These are phyloP conservation scores for Cyberlindnera suaveolens DNA, from an alignment of 805 yeast genomes.

Conservation along the genomic window DNA sequence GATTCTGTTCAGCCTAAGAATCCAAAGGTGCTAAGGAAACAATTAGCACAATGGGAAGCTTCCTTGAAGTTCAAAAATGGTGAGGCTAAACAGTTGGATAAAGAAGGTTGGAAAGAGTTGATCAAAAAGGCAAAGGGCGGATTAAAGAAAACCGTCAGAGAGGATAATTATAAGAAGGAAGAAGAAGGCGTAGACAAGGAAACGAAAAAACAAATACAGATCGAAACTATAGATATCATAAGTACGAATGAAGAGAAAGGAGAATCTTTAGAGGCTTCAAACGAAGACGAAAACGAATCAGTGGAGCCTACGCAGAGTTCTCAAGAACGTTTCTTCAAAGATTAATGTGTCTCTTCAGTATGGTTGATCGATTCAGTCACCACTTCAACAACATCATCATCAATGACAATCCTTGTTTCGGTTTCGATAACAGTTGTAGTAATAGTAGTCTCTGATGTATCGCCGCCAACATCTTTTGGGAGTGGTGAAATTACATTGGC, in stretches of 20 bases:
- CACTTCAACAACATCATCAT: conserved; percentile 18
- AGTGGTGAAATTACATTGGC: neutral
- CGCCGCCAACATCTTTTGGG: neutral
- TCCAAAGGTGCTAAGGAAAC: conserved; percentile 46
- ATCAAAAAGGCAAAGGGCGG: conserved; percentile 8
- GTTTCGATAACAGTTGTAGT: conserved; percentile 4
- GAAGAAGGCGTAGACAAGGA: neutral
- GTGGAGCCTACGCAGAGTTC: neutral
- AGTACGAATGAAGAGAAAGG: neutral
- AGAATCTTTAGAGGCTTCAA: neutral
- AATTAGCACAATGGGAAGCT: conserved; percentile 63
- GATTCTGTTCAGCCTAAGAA: conserved; percentile 64
- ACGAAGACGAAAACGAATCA: neutral
- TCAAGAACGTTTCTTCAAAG: conserved; percentile 2
- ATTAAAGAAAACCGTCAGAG: neutral
- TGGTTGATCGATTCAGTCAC: conserved; percentile 7
- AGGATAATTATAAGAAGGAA: neutral
- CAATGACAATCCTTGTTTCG: conserved; percentile 9
- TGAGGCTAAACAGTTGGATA: conserved; percentile 10
- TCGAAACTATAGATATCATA: neutral
- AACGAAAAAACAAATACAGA: neutral
- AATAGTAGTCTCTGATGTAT: neutral
- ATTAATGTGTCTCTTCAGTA: neutral
- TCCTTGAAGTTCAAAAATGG: conserved; percentile 14
- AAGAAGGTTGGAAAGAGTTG: conserved; percentile 18